phyloP scores from a whole-genome alignment of 2,329 filamentous ascomycete genomes.

The Cladosporium cucumerinum region DNA sequence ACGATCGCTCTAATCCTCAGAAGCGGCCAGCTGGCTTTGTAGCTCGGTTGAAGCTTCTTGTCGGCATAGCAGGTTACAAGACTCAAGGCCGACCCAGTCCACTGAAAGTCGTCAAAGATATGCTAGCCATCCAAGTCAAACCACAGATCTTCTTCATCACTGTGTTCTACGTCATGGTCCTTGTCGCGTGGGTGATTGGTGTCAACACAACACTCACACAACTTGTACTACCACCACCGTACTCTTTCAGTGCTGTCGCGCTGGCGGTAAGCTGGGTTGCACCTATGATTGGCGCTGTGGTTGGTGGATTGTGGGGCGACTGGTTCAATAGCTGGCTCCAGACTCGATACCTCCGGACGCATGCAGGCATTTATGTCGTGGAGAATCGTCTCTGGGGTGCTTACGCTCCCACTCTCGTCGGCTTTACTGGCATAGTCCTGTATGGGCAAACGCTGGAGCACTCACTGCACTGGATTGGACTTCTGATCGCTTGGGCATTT shows the following conservation, averaged over 20 bases:
- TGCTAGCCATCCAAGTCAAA: slow-evolving; percentile 16
- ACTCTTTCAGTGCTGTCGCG: slow-evolving; percentile 23
- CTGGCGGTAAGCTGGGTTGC: slow-evolving; percentile 36
- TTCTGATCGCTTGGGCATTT: slow-evolving; percentile 34
- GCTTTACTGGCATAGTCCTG: slow-evolving; percentile 34
- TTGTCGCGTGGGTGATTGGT: slow-evolving; percentile 32
- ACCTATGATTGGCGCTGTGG: slow-evolving; percentile 34
- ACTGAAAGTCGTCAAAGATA: slow-evolving; percentile 28
- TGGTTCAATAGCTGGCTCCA: slow-evolving; percentile 39
- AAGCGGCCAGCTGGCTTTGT: background rate
- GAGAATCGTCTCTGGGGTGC: slow-evolving; percentile 35
- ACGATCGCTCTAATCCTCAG: background rate
- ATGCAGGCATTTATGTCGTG: slow-evolving; percentile 29
- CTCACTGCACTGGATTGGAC: slow-evolving; percentile 31
- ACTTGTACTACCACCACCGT: slow-evolving; percentile 26
- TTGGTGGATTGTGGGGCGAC: slow-evolving; percentile 36
- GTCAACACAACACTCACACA: slow-evolving; percentile 28
- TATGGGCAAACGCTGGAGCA: slow-evolving; percentile 36
- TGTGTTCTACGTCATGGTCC: slow-evolving; percentile 24
- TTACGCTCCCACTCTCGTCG: slow-evolving; percentile 33
- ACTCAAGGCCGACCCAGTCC: background rate
- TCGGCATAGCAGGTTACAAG: background rate
- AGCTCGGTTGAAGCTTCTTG: background rate
- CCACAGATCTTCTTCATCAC: slow-evolving; percentile 19
- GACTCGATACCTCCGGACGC: slow-evolving; percentile 32